These are phyloP conservation scores for Candida methanosorbosa DNA, from an alignment of 805 yeast genomes.

Conservation along the genomic window DNA sequence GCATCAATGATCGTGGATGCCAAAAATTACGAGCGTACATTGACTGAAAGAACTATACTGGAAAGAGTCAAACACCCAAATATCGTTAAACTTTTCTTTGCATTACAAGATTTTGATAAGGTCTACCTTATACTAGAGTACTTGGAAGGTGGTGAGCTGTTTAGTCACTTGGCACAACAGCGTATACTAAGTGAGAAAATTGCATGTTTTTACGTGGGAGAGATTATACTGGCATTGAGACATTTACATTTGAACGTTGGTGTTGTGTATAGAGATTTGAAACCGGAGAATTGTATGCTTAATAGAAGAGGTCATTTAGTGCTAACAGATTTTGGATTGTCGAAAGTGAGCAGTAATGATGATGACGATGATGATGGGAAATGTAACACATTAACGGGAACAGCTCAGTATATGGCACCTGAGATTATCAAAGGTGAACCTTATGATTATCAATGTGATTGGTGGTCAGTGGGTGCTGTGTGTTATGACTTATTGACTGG, in stretches of 20 bases:
- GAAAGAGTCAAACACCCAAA: slow-evolving; percentile 69
- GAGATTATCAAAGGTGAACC: slow-evolving; percentile 72
- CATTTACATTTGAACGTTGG: slow-evolving; percentile 70
- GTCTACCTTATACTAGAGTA: slow-evolving; percentile 72
- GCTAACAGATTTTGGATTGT: slow-evolving; percentile 79
- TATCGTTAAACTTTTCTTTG: slow-evolving; percentile 73
- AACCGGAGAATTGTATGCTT: slow-evolving; percentile 83
- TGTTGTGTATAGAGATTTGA: slow-evolving; percentile 78
- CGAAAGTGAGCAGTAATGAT: slow-evolving; percentile 34
- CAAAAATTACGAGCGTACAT: slow-evolving; percentile 61
- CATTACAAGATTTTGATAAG: slow-evolving; percentile 73
- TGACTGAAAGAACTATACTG: slow-evolving; percentile 70
- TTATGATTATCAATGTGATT: slow-evolving; percentile 75
- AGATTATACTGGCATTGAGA: slow-evolving; percentile 65
- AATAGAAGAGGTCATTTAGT: slow-evolving; percentile 74
- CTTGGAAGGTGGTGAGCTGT: slow-evolving; percentile 85
- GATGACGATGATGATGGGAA: slow-evolving; percentile 23
- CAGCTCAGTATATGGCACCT: slow-evolving; percentile 87
- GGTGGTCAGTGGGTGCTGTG: slow-evolving; percentile 90
- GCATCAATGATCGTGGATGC: slow-evolving; percentile 62
- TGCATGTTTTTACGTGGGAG: slow-evolving; percentile 73
- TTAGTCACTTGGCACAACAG: slow-evolving; percentile 46
- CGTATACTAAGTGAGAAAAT: slow-evolving; percentile 48
- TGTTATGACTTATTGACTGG: slow-evolving; percentile 76
- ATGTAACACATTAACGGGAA: slow-evolving; percentile 58